Percentiles rank a stretch among this genome's conserved stretches.
These are phyloP conservation scores for Vanrija sp. DNA, from an alignment of 1,284 basidiomycete species.

Conservation along the genomic window DNA sequence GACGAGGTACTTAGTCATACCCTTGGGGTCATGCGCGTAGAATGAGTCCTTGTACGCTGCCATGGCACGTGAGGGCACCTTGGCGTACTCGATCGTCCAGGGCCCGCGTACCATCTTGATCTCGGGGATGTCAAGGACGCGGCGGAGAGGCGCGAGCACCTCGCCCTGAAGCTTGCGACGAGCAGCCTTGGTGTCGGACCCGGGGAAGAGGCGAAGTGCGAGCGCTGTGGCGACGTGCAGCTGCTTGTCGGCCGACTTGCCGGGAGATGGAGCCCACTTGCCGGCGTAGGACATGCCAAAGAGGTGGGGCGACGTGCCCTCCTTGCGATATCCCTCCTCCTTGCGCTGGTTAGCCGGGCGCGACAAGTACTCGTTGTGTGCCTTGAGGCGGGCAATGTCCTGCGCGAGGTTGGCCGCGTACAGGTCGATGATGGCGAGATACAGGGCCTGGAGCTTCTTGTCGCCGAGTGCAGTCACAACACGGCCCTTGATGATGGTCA, in stretches of 20 bases:
- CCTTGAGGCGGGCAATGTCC: slow-evolving; percentile 52
- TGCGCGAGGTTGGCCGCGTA: slow-evolving; percentile 56
- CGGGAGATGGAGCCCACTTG: slow-evolving; percentile 67
- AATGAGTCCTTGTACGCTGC: slow-evolving; percentile 56
- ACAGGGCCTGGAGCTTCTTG: slow-evolving; percentile 59
- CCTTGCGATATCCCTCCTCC: slow-evolving; percentile 4
- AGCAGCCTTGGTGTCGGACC: slow-evolving; percentile 29
- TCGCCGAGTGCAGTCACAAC: slow-evolving; percentile 53
- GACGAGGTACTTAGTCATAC: slow-evolving; percentile 59
- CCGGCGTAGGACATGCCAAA: slow-evolving; percentile 57
- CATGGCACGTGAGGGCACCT: slow-evolving; percentile 63
- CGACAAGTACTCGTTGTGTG: slow-evolving; percentile 20
- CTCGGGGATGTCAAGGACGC: slow-evolving; percentile 55
- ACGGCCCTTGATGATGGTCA: slow-evolving; percentile 29
- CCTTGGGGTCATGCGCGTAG: slow-evolving; percentile 56
- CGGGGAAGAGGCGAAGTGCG: slow-evolving; percentile 53
- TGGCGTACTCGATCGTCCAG: slow-evolving; percentile 55
- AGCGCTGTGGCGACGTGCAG: slow-evolving; percentile 65
- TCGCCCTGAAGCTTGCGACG: slow-evolving; percentile 40
- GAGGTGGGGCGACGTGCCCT: slow-evolving; percentile 40
- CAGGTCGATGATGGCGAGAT: slow-evolving; percentile 60
- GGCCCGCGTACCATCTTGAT: slow-evolving; percentile 55
- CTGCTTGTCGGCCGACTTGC: slow-evolving; percentile 58
- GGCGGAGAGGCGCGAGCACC: slow-evolving; percentile 56
- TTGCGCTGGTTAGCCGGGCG: slow-evolving; percentile 34